Conservation (phyloP, 176 grass and related monocot species). For the Dendrocalamus sinicus region DNA sequence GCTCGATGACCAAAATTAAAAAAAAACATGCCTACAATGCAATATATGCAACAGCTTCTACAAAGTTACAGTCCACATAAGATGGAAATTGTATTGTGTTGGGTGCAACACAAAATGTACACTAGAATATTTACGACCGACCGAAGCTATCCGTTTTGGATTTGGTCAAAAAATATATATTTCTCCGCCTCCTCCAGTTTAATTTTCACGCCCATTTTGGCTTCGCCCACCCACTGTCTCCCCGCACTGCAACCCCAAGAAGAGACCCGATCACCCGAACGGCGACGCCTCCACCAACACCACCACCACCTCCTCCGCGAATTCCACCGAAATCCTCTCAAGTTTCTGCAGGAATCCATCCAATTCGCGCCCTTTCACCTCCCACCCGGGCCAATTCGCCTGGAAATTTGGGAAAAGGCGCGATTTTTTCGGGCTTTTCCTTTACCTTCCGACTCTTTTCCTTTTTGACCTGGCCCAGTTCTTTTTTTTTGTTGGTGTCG, state of each 20-base stretch:
- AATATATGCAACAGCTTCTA: no score
- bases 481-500: slow-evolving; percentile 23
- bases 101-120: no score
- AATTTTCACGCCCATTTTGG: slow-evolving; percentile 44
- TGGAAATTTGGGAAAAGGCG: slow-evolving; percentile 44
- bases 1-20: no score
- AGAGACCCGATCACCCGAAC: slow-evolving; percentile 48
- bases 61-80: no score
- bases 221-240: slow-evolving; percentile 37
- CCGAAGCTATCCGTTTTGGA: slow-evolving; percentile 45
- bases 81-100: no score
- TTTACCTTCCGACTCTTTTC: slow-evolving; percentile 26
- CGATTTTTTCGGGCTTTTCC: slow-evolving; percentile 52
- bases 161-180: slow-evolving; percentile 44
- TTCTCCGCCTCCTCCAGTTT: slow-evolving; percentile 30
- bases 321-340: slow-evolving; percentile 44
- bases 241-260: slow-evolving; percentile 34
- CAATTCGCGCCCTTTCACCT: slow-evolving; percentile 30
- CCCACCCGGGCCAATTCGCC: slow-evolving; percentile 21
- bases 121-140: slow-evolving; percentile 26
- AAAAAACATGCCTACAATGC: no score
- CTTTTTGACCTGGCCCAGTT: slow-evolving; percentile 44
- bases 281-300: slow-evolving; percentile 30
- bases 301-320: background rate
- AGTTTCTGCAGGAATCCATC: slow-evolving; percentile 39